Evolutionary conservation across 1,284 basidiomycete genomes (phyloP).

Genomic region (Kwoniella shivajii): DNA sequence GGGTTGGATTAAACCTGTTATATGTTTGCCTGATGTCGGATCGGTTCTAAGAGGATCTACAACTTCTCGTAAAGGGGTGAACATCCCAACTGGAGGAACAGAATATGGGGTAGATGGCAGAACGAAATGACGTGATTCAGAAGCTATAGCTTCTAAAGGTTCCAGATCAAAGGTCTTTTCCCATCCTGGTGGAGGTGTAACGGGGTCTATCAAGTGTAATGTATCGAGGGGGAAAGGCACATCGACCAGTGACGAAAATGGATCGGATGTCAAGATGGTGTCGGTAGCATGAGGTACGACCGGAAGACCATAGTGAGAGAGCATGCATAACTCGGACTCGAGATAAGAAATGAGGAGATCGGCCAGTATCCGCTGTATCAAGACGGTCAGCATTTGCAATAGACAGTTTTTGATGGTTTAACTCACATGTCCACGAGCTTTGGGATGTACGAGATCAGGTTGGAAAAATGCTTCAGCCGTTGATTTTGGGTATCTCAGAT

Average conservation of each 20-base stretch:
- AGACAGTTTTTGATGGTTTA: too few species aligned
- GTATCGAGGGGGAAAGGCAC: constrained; percentile 43
- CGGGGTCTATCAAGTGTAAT: constrained; percentile 28
- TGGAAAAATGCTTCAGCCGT: constrained; percentile 46
- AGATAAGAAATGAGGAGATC: constrained; percentile 52
- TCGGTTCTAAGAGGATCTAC: constrained; percentile 38
- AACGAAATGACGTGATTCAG: constrained; percentile 43
- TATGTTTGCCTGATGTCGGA: constrained; percentile 29
- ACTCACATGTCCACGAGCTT: constrained; percentile 52
- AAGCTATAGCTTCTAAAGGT: constrained; percentile 27
- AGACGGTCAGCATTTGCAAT: too few species aligned
- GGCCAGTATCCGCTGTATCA: constrained; percentile 49
- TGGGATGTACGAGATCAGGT: constrained; percentile 49
- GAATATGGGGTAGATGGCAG: constrained; percentile 42
- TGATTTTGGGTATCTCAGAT: constrained; percentile 46
- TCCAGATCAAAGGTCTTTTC: constrained; percentile 39
- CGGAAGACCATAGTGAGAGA: constrained; percentile 43
- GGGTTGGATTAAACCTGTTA: constrained; percentile 44
- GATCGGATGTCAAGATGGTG: constrained; percentile 39
- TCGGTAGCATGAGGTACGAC: constrained; percentile 21
- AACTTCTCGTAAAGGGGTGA: constrained; percentile 46
- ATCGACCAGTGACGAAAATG: constrained; percentile 38
- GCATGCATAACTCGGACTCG: constrained; percentile 52
- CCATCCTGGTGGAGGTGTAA: constrained; percentile 42
- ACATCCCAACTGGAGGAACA: constrained; percentile 41